Evolutionary conservation across 1,139 yeast species (phyloP), one percentile per base, ranked within the genome.

Genomic region (Pichia cactophila): DNA sequence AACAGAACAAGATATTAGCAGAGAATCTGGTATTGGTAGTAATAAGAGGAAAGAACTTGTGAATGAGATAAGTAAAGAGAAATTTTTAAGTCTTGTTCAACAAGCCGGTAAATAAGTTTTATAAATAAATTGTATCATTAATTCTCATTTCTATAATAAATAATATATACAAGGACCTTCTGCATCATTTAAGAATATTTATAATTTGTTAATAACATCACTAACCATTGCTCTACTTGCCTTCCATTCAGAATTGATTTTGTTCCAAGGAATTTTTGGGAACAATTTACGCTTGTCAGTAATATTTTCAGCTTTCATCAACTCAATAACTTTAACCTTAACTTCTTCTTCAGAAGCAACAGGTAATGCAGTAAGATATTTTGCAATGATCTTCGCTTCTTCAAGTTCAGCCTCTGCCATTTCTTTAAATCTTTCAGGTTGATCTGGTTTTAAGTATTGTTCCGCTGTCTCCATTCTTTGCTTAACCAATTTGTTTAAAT

Each of bases 21-120:
- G 58, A 43, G 52, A 49, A 33, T 37, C 46, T 8, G 50, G 54
- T 17, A 37, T 62, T n/a, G 65, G 66, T 36, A 71, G 72, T 26
- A 63, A 68, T 20, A 67, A 70, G 53, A 75, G 73, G 61, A 75
- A 75, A 61, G 83, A 85, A 58, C 82, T 84, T 56, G 69, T 81
- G 53, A 80, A 85, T 63, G 96, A 89, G 60, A 77, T 90, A 54
- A 84, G 96, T 11, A 90, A 89, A 68, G 96, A 89, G 62, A 86
- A 81, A 66, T 90, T 90, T 61, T 75, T 90, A 66, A 96, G 88
- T 67, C 73, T 89, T 65, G 94, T 90, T 41, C 86, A 87, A 65
- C 83, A 89, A 44, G 95, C 95, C 11, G 94, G 85, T 36, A 71
- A 74, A 47, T 50, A 49, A 41, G 12, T 23, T 40, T 46, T 42